Evolutionary conservation across 352 stramenopile genomes (phyloP).

Genomic region (Phytopythium cucurbitacearum): DNA sequence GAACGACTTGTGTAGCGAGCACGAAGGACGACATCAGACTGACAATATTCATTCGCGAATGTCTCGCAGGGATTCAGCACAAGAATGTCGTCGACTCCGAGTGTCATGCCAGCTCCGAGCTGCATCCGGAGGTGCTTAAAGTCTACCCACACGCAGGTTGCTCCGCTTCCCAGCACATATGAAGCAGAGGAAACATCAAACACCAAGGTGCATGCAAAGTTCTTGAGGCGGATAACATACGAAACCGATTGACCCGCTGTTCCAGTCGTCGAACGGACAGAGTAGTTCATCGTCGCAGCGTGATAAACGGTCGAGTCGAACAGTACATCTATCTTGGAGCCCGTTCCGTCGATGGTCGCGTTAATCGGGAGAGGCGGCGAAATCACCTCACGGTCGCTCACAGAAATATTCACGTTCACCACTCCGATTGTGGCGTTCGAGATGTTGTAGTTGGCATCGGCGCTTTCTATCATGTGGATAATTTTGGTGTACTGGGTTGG

Average conservation of each 20-base stretch:
- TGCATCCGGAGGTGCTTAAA: conserved; percentile 44
- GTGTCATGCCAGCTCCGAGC: conserved; percentile 34
- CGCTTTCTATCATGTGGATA: conserved; percentile 33
- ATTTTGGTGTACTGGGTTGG: conserved; percentile 57
- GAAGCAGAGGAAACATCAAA: conserved; percentile 28
- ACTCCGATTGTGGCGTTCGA: conserved; percentile 45
- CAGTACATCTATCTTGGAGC: conserved; percentile 41
- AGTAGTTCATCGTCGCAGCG: conserved; percentile 52
- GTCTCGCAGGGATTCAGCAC: conserved; percentile 45
- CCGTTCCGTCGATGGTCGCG: conserved; percentile 46
- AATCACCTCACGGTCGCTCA: conserved; percentile 61
- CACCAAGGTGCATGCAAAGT: conserved; percentile 46
- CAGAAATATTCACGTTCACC: conserved; percentile 37
- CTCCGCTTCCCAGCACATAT: conserved; percentile 32
- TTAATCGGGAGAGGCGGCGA: conserved; percentile 43
- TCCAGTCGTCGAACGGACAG: neutral
- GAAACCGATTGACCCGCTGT: conserved; percentile 6
- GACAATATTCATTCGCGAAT: conserved; percentile 44
- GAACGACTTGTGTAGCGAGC: conserved; percentile 44
- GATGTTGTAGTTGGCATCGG: conserved; percentile 57
- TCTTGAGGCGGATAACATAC: conserved; percentile 33
- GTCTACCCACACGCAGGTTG: conserved; percentile 53
- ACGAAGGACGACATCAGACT: conserved; percentile 38
- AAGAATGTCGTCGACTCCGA: conserved; percentile 35
- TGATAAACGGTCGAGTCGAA: conserved; percentile 74